These are phyloP conservation scores for Nepenthes alata DNA, from an alignment of 179 eudicot genomes.

Conservation along the genomic window DNA sequence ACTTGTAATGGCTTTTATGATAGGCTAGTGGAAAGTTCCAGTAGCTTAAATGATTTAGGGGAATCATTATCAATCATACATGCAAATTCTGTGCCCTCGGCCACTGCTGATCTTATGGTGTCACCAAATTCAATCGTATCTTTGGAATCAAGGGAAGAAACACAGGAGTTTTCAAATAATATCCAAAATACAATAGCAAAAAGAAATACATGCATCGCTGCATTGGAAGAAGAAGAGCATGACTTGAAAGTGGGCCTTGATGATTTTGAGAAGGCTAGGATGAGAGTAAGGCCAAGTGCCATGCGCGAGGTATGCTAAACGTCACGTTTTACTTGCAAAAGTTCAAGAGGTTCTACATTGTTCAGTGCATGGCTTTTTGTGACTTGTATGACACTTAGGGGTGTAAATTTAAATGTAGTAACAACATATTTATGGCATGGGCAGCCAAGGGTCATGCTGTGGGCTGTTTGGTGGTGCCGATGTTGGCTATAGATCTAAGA, in stretches of 20 bases:
- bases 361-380: neutral
- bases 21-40: slow-evolving; percentile 10
- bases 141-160: slow-evolving; percentile 3
- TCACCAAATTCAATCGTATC: slow-evolving; percentile 10
- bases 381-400: neutral
- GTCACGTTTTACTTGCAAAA: slow-evolving; percentile 2
- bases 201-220: slow-evolving; percentile 6
- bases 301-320: slow-evolving; percentile 80
- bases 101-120: slow-evolving; percentile 11
- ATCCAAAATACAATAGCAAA: slow-evolving; percentile 2
- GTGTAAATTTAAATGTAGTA: too few relatives aligned
- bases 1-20: slow-evolving; percentile 12
- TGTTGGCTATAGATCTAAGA: too few relatives aligned
- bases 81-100: slow-evolving; percentile 27
- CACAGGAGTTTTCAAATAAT: slow-evolving; percentile 1
- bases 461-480: too few relatives aligned
- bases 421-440: too few relatives aligned
- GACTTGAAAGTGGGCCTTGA: slow-evolving; percentile 37
- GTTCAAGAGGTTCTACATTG: neutral
- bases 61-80: slow-evolving; percentile 10
- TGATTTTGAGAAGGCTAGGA: slow-evolving; percentile 81
- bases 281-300: slow-evolving; percentile 86
- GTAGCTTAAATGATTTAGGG: slow-evolving; percentile 8
- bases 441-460: too few relatives aligned
- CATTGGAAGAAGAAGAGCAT: slow-evolving; percentile 6